phyloP scores from a whole-genome alignment of 2,329 filamentous ascomycete species.

The Scolecobasidium constrictum region DNA sequence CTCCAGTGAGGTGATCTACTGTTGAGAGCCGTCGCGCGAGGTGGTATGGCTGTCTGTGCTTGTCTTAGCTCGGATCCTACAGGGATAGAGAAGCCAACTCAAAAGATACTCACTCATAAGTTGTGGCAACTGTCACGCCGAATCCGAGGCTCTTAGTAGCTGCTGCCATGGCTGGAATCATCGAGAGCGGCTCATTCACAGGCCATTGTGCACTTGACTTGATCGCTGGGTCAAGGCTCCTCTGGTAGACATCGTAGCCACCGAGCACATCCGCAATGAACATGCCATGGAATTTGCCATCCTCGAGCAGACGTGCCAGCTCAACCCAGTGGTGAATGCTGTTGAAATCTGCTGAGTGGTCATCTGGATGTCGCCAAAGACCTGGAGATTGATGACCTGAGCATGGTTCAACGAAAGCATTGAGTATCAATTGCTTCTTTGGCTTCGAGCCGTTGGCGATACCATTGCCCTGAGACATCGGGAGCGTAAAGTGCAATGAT shows the following conservation, averaged over 20 bases:
- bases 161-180: slow-evolving; percentile 57
- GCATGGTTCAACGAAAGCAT: slow-evolving; percentile 33
- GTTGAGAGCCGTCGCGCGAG: slow-evolving; percentile 55
- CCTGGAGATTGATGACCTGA: slow-evolving; percentile 36
- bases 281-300: slow-evolving; percentile 53
- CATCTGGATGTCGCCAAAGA: slow-evolving; percentile 53
- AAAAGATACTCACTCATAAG: slow-evolving; percentile 33
- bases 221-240: slow-evolving; percentile 49
- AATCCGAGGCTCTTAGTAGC: slow-evolving; percentile 57
- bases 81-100: neutral
- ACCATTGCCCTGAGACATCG: too few species aligned
- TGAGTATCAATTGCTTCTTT: slow-evolving; percentile 29
- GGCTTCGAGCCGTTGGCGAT: slow-evolving; percentile 6
- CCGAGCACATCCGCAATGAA: slow-evolving; percentile 59
- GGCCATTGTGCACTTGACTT: slow-evolving; percentile 57
- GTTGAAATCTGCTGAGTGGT: slow-evolving; percentile 48
- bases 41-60: slow-evolving; percentile 58
- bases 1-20: slow-evolving; percentile 54
- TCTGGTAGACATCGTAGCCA: slow-evolving; percentile 59
- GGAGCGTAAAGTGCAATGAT: neutral
- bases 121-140: slow-evolving; percentile 56
- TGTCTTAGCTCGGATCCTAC: slow-evolving; percentile 18
- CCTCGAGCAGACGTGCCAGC: slow-evolving; percentile 48
- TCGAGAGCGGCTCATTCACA: slow-evolving; percentile 56
- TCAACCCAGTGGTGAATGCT: slow-evolving; percentile 40